Base-by-base conservation (phyloP, 768 basidiomycete genomes). In the Tricholoma flavovirens region DNA sequence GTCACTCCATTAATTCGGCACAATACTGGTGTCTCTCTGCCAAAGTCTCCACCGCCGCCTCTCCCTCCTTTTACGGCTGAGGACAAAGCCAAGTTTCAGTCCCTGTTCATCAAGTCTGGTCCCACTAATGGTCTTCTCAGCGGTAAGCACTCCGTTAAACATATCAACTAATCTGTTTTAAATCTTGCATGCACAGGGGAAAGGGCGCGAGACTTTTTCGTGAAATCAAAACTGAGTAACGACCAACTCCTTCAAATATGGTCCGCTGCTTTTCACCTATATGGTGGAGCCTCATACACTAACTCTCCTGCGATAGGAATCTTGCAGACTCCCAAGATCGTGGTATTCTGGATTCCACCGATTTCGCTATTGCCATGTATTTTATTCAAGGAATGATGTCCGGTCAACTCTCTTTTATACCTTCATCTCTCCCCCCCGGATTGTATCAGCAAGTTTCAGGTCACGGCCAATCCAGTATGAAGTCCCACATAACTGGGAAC, bases 281-380 rank as follows among this genome's bases (percentile, higher is more conserved):
- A 24, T 54, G n/a, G 15, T n/a, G 3, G n/a, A 49, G 19, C 53
- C 33, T 24, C 49, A 42, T 30, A 12, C 12, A 55, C 64, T 19
- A 58, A 53, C 56, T 51, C 49, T 52, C 36, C 42, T 35, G 45
- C 38, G 48, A 3, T 63, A 97, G 94, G 95, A 87, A 80, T 60
- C 81, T 99, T 36, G 89, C 95, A n/a, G 97, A 99, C 70, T 95
- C 94, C 3, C 90, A 95, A 71, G 83, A 89, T 62, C 82, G 97
- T 58, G 96, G 97, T 51, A 75, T 80, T 11, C 84, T 99, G 57
- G 97, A 99, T 69, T 75, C 84, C 14, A 79, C 87, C 45, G 97
- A 99, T 71, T 99, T 99, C 67, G 87, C 89, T 57, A 84, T 99
- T 65, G 97, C 88, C 38, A 95, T 97, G 94, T 93, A 92, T 70